These are phyloP conservation scores for Penicillium argentinense DNA, from an alignment of 495 filamentous ascomycete genomes.

Conservation along the genomic window DNA sequence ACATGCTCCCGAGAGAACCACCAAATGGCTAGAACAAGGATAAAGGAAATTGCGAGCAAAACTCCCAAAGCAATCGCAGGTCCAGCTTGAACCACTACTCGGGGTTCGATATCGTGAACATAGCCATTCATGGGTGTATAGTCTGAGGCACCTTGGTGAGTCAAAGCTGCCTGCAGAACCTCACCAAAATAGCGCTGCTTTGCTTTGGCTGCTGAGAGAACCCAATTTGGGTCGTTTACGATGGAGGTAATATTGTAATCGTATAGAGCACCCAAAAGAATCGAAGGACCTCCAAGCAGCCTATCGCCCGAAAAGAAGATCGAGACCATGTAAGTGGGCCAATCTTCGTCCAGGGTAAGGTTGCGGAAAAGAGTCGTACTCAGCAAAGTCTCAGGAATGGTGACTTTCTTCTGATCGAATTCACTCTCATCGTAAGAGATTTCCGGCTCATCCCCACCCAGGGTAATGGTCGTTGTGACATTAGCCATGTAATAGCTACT, in stretches of 20 bases:
- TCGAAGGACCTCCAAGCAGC: conserved; percentile 7
- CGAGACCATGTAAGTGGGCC: conserved; percentile 27
- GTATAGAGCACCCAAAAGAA: conserved; percentile 22
- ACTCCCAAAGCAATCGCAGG: conserved; percentile 19
- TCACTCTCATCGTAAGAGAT: conserved; percentile 28
- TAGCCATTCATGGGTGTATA: neutral
- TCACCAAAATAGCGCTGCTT: conserved; percentile 41
- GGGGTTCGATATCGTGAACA: conserved; percentile 7
- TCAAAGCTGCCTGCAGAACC: conserved; percentile 25
- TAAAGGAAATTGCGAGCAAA: conserved; percentile 17
- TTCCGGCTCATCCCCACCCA: conserved; percentile 13
- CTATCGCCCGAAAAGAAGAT: conserved; percentile 7
- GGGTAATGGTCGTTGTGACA: conserved; percentile 19
- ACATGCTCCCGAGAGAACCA: conserved; percentile 1
- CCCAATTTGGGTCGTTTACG: conserved; percentile 12
- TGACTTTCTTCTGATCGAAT: conserved; percentile 8
- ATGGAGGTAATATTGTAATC: conserved; percentile 22
- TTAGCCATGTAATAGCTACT: conserved; percentile 34
- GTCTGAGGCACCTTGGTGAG: conserved; percentile 7
- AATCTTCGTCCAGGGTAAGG: conserved; percentile 16
- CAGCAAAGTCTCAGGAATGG: conserved; percentile 17
- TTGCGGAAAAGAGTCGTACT: conserved; percentile 18
- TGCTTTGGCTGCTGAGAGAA: conserved; percentile 19
- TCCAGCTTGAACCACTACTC: conserved; percentile 17
- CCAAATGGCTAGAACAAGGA: conserved; percentile 18